These are phyloP conservation scores for Wickerhamiella domercqiae DNA, from an alignment of 805 yeast species.

Conservation along the genomic window DNA sequence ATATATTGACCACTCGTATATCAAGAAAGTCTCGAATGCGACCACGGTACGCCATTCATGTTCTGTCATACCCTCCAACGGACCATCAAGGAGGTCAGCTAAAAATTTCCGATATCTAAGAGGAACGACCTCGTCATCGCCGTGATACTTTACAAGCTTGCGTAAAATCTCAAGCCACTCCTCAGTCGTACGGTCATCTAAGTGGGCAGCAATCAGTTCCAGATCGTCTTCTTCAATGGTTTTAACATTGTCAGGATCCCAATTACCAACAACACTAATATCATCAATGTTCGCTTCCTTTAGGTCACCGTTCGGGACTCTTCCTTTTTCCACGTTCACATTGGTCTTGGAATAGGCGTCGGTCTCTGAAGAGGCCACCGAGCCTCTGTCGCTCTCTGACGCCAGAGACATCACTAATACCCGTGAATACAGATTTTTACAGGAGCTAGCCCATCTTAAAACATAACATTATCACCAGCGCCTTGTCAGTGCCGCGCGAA, in stretches of 20 bases:
- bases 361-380: too few species aligned
- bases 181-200: constrained; percentile 20
- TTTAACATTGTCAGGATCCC: not conserved
- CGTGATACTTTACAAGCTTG: constrained; percentile 29
- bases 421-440: too few species aligned
- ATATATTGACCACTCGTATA: constrained; percentile 34
- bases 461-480: too few species aligned
- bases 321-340: not conserved
- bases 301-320: too few species aligned
- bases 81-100: constrained; percentile 16
- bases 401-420: too few species aligned
- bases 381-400: too few species aligned
- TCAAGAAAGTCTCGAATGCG: constrained; percentile 30
- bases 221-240: constrained; percentile 15
- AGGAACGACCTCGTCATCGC: constrained; percentile 36
- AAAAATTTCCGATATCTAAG: constrained; percentile 25
- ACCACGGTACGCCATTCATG: constrained; percentile 19
- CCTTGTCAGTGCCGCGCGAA: too few species aligned
- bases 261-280: not conserved
- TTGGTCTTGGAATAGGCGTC: too few species aligned
- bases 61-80: constrained; percentile 2
- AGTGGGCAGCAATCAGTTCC: constrained; percentile 7
- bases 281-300: not conserved
- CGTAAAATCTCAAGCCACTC: constrained; percentile 30
- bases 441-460: too few species aligned